Evolutionary conservation across 805 yeast genomes (phyloP).

Genomic region (Sugiyamaella americana): DNA sequence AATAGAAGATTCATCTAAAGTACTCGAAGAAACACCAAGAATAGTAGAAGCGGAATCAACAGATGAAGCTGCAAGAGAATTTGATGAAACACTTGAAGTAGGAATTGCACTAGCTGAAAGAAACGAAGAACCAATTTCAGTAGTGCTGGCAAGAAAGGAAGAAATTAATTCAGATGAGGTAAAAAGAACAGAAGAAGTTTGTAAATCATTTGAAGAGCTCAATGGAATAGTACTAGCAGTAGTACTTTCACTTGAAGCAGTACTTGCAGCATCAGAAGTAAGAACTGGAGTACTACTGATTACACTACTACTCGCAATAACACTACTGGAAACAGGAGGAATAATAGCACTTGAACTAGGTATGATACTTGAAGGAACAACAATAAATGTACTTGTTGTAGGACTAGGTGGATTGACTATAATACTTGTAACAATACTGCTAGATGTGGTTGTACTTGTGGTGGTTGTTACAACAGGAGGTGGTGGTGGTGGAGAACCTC

Average conservation of each 20-base stretch:
- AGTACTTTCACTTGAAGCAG: neutral
- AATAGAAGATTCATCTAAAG: slow-evolving; percentile 1
- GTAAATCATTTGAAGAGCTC: slow-evolving; percentile 5
- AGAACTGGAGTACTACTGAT: too few relatives aligned
- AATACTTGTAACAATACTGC: slow-evolving; percentile 25
- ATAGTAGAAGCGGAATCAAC: slow-evolving; percentile 31
- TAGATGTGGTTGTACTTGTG: slow-evolving; percentile 7
- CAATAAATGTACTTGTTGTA: slow-evolving; percentile 1
- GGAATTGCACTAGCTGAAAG: slow-evolving; percentile 1
- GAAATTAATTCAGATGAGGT: neutral
- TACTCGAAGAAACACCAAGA: neutral
- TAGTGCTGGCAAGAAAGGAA: neutral
- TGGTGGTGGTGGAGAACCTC: slow-evolving; percentile 16
- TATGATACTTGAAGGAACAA: neutral
- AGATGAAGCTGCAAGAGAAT: slow-evolving; percentile 5
- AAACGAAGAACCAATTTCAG: neutral
- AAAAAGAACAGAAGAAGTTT: slow-evolving; percentile 4
- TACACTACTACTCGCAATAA: too few relatives aligned
- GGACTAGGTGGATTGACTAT: slow-evolving; percentile 3
- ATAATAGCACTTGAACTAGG: neutral
- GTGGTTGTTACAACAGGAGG: slow-evolving; percentile 13
- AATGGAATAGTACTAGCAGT: too few relatives aligned
- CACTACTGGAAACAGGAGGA: neutral
- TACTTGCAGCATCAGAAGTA: neutral
- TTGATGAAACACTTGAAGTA: slow-evolving; percentile 1